Evolutionary conservation across 2,329 filamentous ascomycete genomes (phyloP), one percentile per base, ranked within the genome.

Genomic region (Colletotrichum plurivorum): DNA sequence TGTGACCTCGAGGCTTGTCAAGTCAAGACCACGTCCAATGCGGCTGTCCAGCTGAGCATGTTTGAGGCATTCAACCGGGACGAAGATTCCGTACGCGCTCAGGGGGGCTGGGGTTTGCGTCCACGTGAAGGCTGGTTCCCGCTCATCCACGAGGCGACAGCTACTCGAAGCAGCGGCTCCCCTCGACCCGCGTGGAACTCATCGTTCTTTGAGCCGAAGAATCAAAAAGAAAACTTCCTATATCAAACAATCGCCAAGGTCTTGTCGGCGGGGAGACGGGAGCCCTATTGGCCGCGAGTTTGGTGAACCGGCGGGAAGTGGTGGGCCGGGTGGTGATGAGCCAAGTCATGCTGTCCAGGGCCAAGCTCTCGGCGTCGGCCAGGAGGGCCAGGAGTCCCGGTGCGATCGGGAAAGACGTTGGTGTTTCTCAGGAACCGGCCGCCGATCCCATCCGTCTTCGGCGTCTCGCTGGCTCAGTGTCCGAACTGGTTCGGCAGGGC

Each of bases 391-490:
- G 51, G 9, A 55, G 41, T 2, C 36, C 43, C 55, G 43, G 49
- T 22, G 27, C 20, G n/a, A 3, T 49, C 43, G 43, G 59, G 22
- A 12, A 36, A 25, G 16, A 51, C 10, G 49, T 27, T n/a, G 43
- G 13, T 7, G n/a, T 31, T n/a, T 51, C 10, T 45, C 65, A 51
- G 20, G 13, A 54, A 60, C 55, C 49, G 49, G 31, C 22, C 36
- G 66, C 49, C 27, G 66, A 69, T 69, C 66, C 27, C 62, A 55
- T 31, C 66, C 55, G 31, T 48, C 55, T 66, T 69, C 55, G 54
- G 66, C 22, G 22, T 18, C 10, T 56, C 62, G 62, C 49, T 51
- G 49, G 22, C 6, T 49, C 25, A 51, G 22, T 5, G 55, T 66
- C 66, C 66, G 66, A 69, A 66, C 25, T 55, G 20, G 22, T 45